Evolutionary conservation across 306 rosid species (phyloP).

Genomic region (Aeschynomene evenia): DNA sequence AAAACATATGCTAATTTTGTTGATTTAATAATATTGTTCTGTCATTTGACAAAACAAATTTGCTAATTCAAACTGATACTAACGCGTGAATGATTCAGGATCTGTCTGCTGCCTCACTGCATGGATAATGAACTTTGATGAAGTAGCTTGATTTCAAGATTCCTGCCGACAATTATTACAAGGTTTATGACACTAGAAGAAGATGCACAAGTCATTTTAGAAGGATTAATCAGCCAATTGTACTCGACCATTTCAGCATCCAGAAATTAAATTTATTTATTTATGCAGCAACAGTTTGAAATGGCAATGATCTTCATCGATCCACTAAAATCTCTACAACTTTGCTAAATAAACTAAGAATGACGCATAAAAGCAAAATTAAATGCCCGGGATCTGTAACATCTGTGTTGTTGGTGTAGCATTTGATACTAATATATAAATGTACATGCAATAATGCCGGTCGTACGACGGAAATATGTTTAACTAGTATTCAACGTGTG

Average conservation of each 20-base stretch:
- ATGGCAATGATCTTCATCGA: neutral
- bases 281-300: neutral
- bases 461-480: too few species aligned
- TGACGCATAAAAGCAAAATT: neutral
- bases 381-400: neutral
- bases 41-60: neutral
- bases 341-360: neutral
- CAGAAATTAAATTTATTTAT: neutral
- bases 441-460: too few species aligned
- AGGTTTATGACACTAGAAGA: neutral
- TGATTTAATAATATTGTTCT: too few species aligned
- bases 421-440: conserved; percentile 25
- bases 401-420: conserved; percentile 20
- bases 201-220: neutral
- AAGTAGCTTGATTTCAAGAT: neutral
- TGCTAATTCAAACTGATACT: neutral
- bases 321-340: neutral
- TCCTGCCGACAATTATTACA: neutral
- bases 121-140: neutral
- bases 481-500: too few species aligned
- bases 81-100: neutral
- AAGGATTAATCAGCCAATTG: neutral
- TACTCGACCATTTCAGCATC: neutral
- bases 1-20: conserved; percentile 1
- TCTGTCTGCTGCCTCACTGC: too few species aligned